Conservation (phyloP, 495 filamentous ascomycete species). For the Mycothermus thermophilus region DNA sequence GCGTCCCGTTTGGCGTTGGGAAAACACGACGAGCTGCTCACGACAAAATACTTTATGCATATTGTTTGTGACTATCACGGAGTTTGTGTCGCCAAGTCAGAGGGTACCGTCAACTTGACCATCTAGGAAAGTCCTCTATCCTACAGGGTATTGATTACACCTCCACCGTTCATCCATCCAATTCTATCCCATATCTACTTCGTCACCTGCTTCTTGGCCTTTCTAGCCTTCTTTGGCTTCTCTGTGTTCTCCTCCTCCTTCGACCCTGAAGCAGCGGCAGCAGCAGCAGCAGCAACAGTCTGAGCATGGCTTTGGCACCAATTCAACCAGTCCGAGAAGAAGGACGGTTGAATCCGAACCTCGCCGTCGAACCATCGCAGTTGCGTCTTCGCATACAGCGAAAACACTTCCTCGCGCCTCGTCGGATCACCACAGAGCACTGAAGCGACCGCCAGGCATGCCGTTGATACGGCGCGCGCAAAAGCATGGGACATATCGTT, state of each 20-base stretch:
- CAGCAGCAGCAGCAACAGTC: conserved; percentile 7
- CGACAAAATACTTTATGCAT: too few relatives aligned
- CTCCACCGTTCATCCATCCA: too few relatives aligned
- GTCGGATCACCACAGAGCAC: conserved; percentile 25
- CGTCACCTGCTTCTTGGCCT: conserved; percentile 1
- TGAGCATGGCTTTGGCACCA: conserved; percentile 41
- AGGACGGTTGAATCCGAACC: conserved; percentile 33
- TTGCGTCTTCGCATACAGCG: conserved; percentile 32
- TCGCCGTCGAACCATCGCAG: conserved; percentile 29
- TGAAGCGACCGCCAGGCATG: conserved; percentile 35
- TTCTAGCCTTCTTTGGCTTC: neutral
- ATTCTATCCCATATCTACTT: too few relatives aligned
- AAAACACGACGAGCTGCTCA: too few relatives aligned
- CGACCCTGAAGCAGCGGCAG: conserved; percentile 1
- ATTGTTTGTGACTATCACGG: too few relatives aligned
- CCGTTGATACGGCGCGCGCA: conserved; percentile 33
- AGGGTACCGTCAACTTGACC: too few relatives aligned
- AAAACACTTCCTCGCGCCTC: conserved; percentile 16
- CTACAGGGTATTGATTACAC: too few relatives aligned
- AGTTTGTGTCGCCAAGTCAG: too few relatives aligned
- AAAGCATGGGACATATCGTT: conserved; percentile 41
- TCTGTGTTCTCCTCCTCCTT: conserved; percentile 2
- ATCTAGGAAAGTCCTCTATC: too few relatives aligned
- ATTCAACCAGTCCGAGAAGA: conserved; percentile 42
- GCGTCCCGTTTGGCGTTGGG: too few relatives aligned